phyloP scores from a whole-genome alignment of 495 filamentous ascomycete genomes.

The Penicillium simplicissimum region DNA sequence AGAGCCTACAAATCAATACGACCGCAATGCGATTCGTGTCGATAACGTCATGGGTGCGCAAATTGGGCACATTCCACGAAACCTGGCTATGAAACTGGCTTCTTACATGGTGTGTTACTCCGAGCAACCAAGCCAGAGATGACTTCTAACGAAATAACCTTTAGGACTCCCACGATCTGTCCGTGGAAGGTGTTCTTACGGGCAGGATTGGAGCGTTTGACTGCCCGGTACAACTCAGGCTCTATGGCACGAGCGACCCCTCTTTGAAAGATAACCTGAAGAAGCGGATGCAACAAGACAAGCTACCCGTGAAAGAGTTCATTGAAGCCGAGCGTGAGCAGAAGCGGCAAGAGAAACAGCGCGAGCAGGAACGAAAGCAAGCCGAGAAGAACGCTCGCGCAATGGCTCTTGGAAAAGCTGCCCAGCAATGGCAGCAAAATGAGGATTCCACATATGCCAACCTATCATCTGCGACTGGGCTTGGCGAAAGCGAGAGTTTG shows the following conservation, averaged over 20 bases:
- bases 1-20: constrained; percentile 73
- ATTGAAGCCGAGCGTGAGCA: constrained; percentile 38
- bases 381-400: constrained; percentile 50
- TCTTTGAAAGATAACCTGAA: constrained; percentile 52
- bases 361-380: constrained; percentile 48
- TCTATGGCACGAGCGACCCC: constrained; percentile 67
- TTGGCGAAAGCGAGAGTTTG: constrained; percentile 41
- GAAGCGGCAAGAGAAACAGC: constrained; percentile 29
- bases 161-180: constrained; percentile 52
- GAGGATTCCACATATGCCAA: constrained; percentile 35
- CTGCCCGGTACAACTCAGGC: constrained; percentile 64
- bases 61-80: constrained; percentile 76
- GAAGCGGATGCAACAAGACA: constrained; percentile 61
- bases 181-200: constrained; percentile 66
- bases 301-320: constrained; percentile 51
- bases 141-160: constrained; percentile 22
- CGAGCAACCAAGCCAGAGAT: neutral
- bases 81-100: constrained; percentile 67
- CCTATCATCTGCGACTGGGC: constrained; percentile 29
- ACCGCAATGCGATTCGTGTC: constrained; percentile 76
- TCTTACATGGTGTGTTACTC: constrained; percentile 59
- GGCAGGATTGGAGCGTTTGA: constrained; percentile 65
- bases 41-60: constrained; percentile 77
- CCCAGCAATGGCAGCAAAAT: constrained; percentile 32
- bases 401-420: constrained; percentile 41